Conservation (phyloP, 305 asterid genomes). For the Stenogyne calaminthoides region DNA sequence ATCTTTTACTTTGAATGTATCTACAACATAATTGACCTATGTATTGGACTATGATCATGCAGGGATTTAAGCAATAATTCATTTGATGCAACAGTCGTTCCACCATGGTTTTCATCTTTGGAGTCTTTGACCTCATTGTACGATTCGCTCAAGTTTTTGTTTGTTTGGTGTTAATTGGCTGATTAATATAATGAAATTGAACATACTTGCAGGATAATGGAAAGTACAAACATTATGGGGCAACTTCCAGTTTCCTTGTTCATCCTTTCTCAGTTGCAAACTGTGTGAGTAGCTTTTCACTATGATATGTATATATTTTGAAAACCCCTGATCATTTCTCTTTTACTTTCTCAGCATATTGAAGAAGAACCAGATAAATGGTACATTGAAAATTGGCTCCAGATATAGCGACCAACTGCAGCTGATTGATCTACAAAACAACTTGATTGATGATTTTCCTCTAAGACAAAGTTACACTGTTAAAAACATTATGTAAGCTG, state of each 20-base stretch:
- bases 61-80: conserved; percentile 89
- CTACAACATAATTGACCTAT: not conserved
- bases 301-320: not conserved
- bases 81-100: conserved; percentile 52
- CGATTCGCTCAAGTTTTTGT: not conserved
- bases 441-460: conserved; percentile 48
- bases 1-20: not conserved
- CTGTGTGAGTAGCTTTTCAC: conserved; percentile 48
- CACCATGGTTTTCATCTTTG: conserved; percentile 62
- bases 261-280: conserved; percentile 61
- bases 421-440: conserved; percentile 63
- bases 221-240: conserved; percentile 52
- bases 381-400: conserved; percentile 60
- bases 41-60: conserved; percentile 26
- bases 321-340: not conserved
- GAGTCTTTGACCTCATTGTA: conserved; percentile 65
- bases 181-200: conserved; percentile 13
- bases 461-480: conserved; percentile 36
- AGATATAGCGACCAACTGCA: conserved; percentile 47
- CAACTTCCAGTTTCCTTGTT: conserved; percentile 57
- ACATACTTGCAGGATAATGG: conserved; percentile 62
- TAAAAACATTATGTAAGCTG: conserved; percentile 57
- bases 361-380: conserved; percentile 61
- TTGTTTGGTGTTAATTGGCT: not conserved
- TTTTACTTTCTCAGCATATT: conserved; percentile 44